Base-by-base conservation (phyloP, 1,284 basidiomycete species). In the Sporisorium exsertum region DNA sequence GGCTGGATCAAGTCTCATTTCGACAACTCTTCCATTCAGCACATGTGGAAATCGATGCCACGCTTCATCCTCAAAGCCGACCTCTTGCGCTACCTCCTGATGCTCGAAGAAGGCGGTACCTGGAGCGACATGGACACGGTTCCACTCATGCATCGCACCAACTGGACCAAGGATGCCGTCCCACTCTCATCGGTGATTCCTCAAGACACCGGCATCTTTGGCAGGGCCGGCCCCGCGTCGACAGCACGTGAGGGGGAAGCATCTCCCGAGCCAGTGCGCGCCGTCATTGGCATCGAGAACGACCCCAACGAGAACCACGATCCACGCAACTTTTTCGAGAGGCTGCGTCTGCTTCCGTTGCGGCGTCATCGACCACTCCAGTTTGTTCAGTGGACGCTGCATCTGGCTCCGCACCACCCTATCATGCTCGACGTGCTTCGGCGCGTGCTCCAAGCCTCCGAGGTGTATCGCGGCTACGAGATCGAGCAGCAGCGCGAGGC, bases 81-180 rank as follows among this genome's bases (percentile, higher is more conserved):
- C 26, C 62, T 80, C 1, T 46, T 78, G 26, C 61, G 78, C 15
- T 80, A 80, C 32, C 64, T 77, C n/a, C 66, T 80, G 33, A 46
- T 80, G 46, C 56, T 73, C 5, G 40, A 72, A 12, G 72, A 76
- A 37, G 78, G 78, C 8, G 78, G 78, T 0, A 75, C 75, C 0
- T 80, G 75, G 72, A 67, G 71, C 56, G 78, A 80, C 22, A 74
- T 80, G 76, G 78, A 80, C 51, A 79, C 77, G 7, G 65, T 72
- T 2, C 70, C 77, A 13, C 62, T 79, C 33, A 70, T 75, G 73
- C 65, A 64, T 12, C 58, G 66, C 18, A 35, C 58, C 26, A 56
- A 69, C 35, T 78, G 77, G 77, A 60, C 69, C 42, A 72, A 66
- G 32, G 66, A 76, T 46, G 58, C 62, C 13, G 62, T 77, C 0